A percentile compares a stretch with the other conserved stretches of the same genome.
Evolutionary conservation across 805 yeast genomes (phyloP).

Genomic region (Wickerhamomyces hampshirensis): DNA sequence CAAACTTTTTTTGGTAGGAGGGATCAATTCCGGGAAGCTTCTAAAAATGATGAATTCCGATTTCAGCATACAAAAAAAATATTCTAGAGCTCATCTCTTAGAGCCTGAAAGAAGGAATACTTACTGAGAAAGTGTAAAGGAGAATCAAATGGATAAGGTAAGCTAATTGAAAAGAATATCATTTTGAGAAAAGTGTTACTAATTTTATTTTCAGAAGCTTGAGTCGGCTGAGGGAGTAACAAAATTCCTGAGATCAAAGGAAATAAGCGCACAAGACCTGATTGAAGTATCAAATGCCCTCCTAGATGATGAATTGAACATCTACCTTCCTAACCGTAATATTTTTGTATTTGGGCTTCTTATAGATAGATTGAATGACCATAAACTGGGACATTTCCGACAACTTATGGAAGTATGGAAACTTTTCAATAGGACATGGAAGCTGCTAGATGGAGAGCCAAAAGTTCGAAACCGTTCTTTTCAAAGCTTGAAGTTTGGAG

Average conservation of each 20-base stretch:
- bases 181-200: too few species aligned
- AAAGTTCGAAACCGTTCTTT: conserved; percentile 35
- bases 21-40: neutral
- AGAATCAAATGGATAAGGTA: too few species aligned
- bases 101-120: too few species aligned
- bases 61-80: conserved; percentile 6
- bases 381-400: conserved; percentile 39
- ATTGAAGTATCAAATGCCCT: conserved; percentile 29
- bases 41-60: neutral
- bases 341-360: conserved; percentile 54
- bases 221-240: conserved; percentile 47
- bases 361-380: conserved; percentile 55
- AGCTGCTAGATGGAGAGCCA: conserved; percentile 22
- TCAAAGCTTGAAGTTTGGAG: conserved; percentile 38
- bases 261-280: conserved; percentile 38
- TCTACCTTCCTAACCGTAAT: conserved; percentile 51
- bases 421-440: conserved; percentile 40
- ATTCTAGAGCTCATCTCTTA: conserved; percentile 16
- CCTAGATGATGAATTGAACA: conserved; percentile 28
- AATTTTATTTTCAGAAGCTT: conserved; percentile 7
- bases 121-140: too few species aligned
- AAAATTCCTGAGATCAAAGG: conserved; percentile 51
- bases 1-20: conserved; percentile 13
- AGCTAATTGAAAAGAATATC: too few species aligned
- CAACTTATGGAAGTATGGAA: conserved; percentile 43